Evolutionary conservation across 2,329 filamentous ascomycete species (phyloP).

Genomic region (Neopestalotiopsis clavispora): DNA sequence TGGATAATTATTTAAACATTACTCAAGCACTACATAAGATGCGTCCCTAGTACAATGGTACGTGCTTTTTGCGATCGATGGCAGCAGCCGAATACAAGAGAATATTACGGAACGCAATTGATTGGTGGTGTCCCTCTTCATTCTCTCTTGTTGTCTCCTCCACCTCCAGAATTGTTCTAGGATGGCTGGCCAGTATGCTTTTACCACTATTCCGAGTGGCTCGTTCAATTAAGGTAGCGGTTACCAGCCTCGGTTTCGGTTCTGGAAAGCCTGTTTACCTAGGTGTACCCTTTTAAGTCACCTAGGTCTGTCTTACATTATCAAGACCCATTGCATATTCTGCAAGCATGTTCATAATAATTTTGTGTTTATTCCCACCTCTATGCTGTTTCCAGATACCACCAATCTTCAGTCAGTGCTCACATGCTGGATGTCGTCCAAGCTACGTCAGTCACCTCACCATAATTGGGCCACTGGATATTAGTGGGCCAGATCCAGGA

Average conservation of each 20-base stretch:
- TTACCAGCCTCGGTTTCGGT: not conserved
- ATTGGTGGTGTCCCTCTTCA: not conserved
- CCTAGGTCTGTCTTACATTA: not conserved
- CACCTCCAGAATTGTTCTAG: not conserved
- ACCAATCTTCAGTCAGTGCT: not conserved
- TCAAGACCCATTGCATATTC: no score
- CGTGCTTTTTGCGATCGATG: no score
- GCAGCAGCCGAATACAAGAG: not conserved
- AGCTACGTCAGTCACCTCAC: not conserved
- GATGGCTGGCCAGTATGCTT: not conserved
- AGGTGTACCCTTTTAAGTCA: not conserved
- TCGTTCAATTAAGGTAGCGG: not conserved
- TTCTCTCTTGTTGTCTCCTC: not conserved
- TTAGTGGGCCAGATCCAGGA: not conserved
- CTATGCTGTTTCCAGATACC: not conserved
- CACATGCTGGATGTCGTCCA: not conserved
- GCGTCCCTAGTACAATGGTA: not conserved
- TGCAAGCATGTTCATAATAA: no score
- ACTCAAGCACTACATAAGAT: not conserved
- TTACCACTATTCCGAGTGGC: not conserved
- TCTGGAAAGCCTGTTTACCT: not conserved
- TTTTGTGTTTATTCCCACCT: no score
- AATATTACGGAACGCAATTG: not conserved
- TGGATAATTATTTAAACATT: constrained; percentile 1
- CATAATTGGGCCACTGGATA: not conserved